A percentile compares a stretch with the other conserved stretches of the same genome.
These are phyloP conservation scores for Apophysomyces trapeziformis DNA, from an alignment of 371 early-diverging fungal genomes.

Conservation along the genomic window DNA sequence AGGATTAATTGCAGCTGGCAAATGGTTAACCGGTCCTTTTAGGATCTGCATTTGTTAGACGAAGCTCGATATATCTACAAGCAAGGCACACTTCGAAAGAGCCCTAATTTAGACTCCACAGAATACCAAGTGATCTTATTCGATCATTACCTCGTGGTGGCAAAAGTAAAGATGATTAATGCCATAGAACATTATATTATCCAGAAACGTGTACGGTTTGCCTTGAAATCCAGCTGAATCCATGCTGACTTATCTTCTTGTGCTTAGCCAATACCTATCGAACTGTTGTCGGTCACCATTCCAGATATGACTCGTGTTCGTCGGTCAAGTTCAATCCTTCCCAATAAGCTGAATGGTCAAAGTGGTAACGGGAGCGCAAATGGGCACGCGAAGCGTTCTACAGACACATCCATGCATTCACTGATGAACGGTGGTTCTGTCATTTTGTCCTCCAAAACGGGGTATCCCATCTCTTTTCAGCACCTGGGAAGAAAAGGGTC, in stretches of 20 bases:
- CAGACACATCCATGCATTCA: background rate
- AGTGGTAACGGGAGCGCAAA: constrained; percentile 8
- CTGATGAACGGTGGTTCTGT: constrained; percentile 10
- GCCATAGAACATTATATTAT: constrained; percentile 39
- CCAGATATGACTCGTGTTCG: constrained; percentile 20
- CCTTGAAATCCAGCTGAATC: background rate
- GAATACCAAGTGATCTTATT: constrained; percentile 64
- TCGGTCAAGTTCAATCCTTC: constrained; percentile 48
- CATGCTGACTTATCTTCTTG: too few species aligned
- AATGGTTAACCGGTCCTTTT: constrained; percentile 1
- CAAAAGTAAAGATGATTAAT: constrained; percentile 37
- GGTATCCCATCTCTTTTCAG: constrained; percentile 72
- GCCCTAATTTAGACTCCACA: constrained; percentile 55
- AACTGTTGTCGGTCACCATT: constrained; percentile 52
- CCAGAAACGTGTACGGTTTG: constrained; percentile 33
- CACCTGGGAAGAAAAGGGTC: constrained; percentile 74
- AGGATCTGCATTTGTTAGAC: constrained; percentile 41
- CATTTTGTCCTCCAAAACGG: constrained; percentile 27
- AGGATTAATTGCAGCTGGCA: background rate
- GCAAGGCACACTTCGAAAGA: constrained; percentile 50
- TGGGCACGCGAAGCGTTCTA: constrained; percentile 12
- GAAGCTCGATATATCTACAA: constrained; percentile 39
- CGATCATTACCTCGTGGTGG: constrained; percentile 46
- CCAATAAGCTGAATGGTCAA: constrained; percentile 39
- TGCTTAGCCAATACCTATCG: constrained; percentile 74